Base-by-base conservation (phyloP, 257 asterid species). In the Rubia yunnanensis region DNA sequence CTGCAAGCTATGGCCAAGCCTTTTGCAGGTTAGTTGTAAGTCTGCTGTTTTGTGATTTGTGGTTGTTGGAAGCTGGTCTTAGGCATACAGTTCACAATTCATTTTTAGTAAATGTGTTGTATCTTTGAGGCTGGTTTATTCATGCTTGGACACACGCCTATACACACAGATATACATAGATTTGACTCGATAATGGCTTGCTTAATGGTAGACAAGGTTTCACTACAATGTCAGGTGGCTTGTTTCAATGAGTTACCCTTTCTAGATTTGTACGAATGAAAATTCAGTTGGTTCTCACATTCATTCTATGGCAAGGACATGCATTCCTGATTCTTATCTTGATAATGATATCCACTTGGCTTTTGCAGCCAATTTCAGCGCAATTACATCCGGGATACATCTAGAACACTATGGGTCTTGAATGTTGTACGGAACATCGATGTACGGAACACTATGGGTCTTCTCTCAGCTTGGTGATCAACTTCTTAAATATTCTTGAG, bases 1-100 rank as follows among this genome's bases (percentile, higher is more conserved):
- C 99, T 72, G 96, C 95, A 7, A 94, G 96, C 88, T 94, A 88
- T 54, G 99, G 99, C 46, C 96, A 90, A 81, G 87, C 99, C 46
- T 94, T 92, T 85, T 86, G 96, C 77, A 94, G 97, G 99, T 94
- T 74, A 65, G 87, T 77, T 39, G 74, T 63, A 52, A n/a, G 39
- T 28, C 22, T 50, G 5, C 38, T 30, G 24, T 72, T n/a, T 50
- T 34, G 26, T 5, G 13, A 4, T 10, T 6, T 57, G n/a, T 55
- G 30, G n/a, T 48, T 53, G 55, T 44, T 50, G 60, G 11, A 68
- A 26, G n/a, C 54, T 26, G 57, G 26, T 17, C 52, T 59, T 34
- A 24, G 31, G 38, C 28, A 60, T 31, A 7, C 5, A 24, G 44
- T 9, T n/a, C 17, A 44, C 20, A 44, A 14, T 44, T 49, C 49